Evolutionary conservation across 2,329 filamentous ascomycete genomes (phyloP).

Genomic region (Mycocentrospora acerina): DNA sequence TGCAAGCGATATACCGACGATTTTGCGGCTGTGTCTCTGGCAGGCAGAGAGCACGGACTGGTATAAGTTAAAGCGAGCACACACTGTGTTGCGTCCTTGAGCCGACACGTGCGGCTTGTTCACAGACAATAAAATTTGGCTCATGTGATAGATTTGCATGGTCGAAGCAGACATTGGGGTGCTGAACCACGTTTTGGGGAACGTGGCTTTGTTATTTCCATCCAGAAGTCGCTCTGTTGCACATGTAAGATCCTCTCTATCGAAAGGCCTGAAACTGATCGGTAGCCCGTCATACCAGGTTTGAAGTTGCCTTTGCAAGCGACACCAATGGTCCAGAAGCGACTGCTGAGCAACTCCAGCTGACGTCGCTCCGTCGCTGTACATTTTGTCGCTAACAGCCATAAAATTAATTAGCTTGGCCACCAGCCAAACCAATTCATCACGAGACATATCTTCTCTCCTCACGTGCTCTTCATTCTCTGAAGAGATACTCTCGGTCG

Average conservation of each 20-base stretch:
- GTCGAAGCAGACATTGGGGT: slow-evolving; percentile 65
- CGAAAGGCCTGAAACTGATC: slow-evolving; percentile 60
- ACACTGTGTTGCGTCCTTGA: slow-evolving; percentile 54
- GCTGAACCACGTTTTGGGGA: slow-evolving; percentile 64
- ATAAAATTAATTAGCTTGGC: slow-evolving; percentile 68
- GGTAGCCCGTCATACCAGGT: slow-evolving; percentile 62
- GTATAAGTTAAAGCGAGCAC: slow-evolving; percentile 58
- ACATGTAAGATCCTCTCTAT: slow-evolving; percentile 46
- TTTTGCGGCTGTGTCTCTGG: slow-evolving; percentile 60
- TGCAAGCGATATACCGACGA: slow-evolving; percentile 61
- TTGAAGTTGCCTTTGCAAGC: slow-evolving; percentile 58
- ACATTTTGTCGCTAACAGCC: slow-evolving; percentile 56
- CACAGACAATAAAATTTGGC: slow-evolving; percentile 61
- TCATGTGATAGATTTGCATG: slow-evolving; percentile 68
- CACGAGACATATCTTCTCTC: slow-evolving; percentile 64
- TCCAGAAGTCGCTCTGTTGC: slow-evolving; percentile 22
- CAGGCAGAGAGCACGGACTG: slow-evolving; percentile 57
- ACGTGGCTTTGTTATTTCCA: slow-evolving; percentile 38
- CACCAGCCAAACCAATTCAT: slow-evolving; percentile 66
- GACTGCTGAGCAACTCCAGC: slow-evolving; percentile 53
- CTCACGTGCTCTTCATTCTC: slow-evolving; percentile 52
- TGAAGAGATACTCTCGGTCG: slow-evolving; percentile 41
- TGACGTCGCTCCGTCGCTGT: slow-evolving; percentile 41
- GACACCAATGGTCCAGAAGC: slow-evolving; percentile 55
- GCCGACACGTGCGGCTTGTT: slow-evolving; percentile 62